Evolutionary conservation across 2,329 filamentous ascomycete species (phyloP), one percentile per base, ranked within the genome.

Genomic region (Lachnellula occidentalis): DNA sequence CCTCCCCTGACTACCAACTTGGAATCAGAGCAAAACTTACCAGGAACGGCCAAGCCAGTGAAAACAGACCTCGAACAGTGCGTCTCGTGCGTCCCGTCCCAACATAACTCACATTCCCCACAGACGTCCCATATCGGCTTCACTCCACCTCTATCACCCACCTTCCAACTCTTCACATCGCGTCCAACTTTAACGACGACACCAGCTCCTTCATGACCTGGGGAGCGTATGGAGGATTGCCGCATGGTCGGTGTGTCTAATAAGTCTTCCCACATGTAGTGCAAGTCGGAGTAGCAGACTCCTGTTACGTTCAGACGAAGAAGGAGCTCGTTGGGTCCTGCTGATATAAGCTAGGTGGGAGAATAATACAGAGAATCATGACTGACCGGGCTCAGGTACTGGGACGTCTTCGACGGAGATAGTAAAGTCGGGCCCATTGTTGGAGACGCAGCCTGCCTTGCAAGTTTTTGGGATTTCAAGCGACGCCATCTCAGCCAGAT

Each of bases 191-290:
- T 72, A 7, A 76, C 76, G 49, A 83, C 73, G 17, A 79, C 80
- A 17, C 80, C 80, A 15, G 78, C 69, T 17, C 79, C 79, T 67
- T 85, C 80, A 64, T 83, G 80, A 8, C 50, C 42, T 7, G 50
- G 31, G 19, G 50, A 53, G 14, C n/a, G 17, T 9, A 37, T n/a
- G 3, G 17, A 21, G 31, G 31, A 48, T 14, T 53, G 22, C 6
- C 11, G 22, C 50, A 47, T 47, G 12, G 21, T 22, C 4, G 22
- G 31, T 14, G 41, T 41, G 17, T 19, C 15, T 19, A 41, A 15
- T 19, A 41, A 15, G 2, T 41, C 37, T 41, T 41, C 37, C 37
- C n/a, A 3, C 37, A 41, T 41, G 2, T 41, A 41, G 17, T 41
- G 37, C 37, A 41, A 11, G 14, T 41, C 37, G 9, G 37, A 41